A percentile compares a stretch with the other conserved stretches of the same genome.
Conservation (phyloP, 345 rosid species). For the Theobroma cacao region DNA sequence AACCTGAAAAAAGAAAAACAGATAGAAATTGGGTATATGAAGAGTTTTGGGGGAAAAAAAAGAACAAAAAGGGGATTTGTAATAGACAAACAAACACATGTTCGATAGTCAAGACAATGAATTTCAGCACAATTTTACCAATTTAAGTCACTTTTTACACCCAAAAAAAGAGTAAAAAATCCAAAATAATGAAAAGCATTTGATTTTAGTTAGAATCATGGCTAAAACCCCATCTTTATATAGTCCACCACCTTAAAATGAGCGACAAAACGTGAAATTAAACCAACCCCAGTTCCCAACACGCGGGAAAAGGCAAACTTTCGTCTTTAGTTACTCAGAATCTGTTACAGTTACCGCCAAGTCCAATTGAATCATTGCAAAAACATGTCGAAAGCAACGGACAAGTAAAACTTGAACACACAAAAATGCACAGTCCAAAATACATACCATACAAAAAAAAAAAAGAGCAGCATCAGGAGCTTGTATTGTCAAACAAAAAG, state of each 20-base stretch:
- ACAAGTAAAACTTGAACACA: no score
- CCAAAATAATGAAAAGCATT: neutral
- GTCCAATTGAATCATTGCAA: neutral
- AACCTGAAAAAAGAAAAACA: conserved; percentile 3
- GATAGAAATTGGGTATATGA: neutral
- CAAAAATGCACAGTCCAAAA: neutral
- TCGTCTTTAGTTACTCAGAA: neutral
- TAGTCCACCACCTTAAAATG: neutral
- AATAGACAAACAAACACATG: neutral
- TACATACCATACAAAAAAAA: neutral
- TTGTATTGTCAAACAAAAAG: neutral
- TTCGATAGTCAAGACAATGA: neutral
- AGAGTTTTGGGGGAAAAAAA: neutral
- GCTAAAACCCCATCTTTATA: neutral
- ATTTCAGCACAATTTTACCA: neutral
- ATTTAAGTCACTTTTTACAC: neutral
- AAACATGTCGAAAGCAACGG: no score
- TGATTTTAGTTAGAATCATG: neutral
- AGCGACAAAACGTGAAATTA: neutral
- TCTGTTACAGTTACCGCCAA: neutral
- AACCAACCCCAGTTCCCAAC: neutral
- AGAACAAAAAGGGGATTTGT: neutral
- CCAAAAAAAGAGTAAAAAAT: neutral
- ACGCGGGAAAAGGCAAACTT: neutral
- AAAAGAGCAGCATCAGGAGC: neutral